phyloP scores from a whole-genome alignment of 2,329 filamentous ascomycete genomes.

The Apiospora pterosperma region DNA sequence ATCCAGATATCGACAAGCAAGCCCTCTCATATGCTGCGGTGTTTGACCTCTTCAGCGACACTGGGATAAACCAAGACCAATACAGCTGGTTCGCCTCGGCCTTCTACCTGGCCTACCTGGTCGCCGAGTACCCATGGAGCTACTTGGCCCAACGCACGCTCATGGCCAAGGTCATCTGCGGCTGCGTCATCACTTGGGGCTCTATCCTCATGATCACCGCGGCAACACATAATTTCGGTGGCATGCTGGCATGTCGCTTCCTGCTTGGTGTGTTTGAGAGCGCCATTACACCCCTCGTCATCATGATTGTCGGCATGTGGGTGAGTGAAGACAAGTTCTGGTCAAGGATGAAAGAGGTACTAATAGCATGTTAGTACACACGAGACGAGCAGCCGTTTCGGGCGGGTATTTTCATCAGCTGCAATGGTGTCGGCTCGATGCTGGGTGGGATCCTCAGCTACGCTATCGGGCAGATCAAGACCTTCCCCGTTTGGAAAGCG shows the following conservation, averaged over 20 bases:
- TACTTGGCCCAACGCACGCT: constrained; percentile 31
- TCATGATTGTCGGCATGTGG: constrained; percentile 49
- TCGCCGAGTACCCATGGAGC: constrained; percentile 28
- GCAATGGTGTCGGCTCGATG: constrained; percentile 36
- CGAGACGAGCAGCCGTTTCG: constrained; percentile 43
- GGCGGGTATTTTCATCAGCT: constrained; percentile 40
- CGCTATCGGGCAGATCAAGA: constrained; percentile 37
- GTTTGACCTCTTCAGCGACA: constrained; percentile 50
- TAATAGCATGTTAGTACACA: constrained; percentile 30
- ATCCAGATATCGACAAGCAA: constrained; percentile 48
- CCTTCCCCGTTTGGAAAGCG: constrained; percentile 39
- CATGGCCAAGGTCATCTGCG: constrained; percentile 31
- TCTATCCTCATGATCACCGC: constrained; percentile 40
- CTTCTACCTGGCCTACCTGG: constrained; percentile 45
- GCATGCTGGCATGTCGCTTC: constrained; percentile 40
- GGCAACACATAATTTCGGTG: constrained; percentile 36
- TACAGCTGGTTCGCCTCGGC: constrained; percentile 55
- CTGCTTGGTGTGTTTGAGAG: constrained; percentile 45
- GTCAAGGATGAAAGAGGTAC: background rate
- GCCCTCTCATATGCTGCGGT: constrained; percentile 52
- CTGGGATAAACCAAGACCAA: constrained; percentile 40
- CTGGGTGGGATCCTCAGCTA: constrained; percentile 32
- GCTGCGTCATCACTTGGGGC: constrained; percentile 32
- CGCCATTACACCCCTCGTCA: constrained; percentile 44
- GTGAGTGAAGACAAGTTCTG: constrained; percentile 5